Conservation (phyloP, 1,284 basidiomycete genomes). For the Puccinia horiana region DNA sequence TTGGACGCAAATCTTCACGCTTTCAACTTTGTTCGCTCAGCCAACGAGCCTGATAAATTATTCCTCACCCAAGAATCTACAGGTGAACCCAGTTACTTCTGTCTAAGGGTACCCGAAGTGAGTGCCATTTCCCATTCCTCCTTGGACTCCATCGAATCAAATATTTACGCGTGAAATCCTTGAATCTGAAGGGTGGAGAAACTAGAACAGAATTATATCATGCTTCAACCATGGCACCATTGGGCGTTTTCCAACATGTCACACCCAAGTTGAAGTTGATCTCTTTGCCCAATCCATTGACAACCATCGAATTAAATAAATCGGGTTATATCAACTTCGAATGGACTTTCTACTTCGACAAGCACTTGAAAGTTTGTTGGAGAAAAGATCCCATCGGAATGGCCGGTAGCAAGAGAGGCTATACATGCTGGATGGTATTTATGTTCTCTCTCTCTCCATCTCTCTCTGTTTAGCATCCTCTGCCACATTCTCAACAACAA, state of each 20-base stretch:
- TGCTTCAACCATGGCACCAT: constrained; percentile 14
- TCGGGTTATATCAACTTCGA: constrained; percentile 41
- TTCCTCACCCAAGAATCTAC: constrained; percentile 35
- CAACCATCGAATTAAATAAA: constrained; percentile 23
- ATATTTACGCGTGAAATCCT: neutral
- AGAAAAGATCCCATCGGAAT: constrained; percentile 36
- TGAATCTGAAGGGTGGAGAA: constrained; percentile 12
- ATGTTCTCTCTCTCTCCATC: no score
- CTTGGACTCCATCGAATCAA: neutral
- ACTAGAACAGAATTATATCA: constrained; percentile 23
- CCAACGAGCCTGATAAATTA: constrained; percentile 27
- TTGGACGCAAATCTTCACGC: constrained; percentile 41
- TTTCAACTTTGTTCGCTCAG: constrained; percentile 32
- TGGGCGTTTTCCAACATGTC: constrained; percentile 4
- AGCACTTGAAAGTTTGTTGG: constrained; percentile 33
- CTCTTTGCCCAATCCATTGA: constrained; percentile 19
- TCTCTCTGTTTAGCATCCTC: neutral
- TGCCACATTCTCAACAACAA: neutral
- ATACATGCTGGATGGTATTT: constrained; percentile 44
- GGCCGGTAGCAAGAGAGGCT: constrained; percentile 27
- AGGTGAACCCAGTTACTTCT: constrained; percentile 41
- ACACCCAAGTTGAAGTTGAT: constrained; percentile 30
- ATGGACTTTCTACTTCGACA: constrained; percentile 38
- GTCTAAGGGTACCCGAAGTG: constrained; percentile 14
- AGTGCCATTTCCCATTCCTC: neutral